Conservation (phyloP, 495 filamentous ascomycete genomes). For the Terfezia boudieri region DNA sequence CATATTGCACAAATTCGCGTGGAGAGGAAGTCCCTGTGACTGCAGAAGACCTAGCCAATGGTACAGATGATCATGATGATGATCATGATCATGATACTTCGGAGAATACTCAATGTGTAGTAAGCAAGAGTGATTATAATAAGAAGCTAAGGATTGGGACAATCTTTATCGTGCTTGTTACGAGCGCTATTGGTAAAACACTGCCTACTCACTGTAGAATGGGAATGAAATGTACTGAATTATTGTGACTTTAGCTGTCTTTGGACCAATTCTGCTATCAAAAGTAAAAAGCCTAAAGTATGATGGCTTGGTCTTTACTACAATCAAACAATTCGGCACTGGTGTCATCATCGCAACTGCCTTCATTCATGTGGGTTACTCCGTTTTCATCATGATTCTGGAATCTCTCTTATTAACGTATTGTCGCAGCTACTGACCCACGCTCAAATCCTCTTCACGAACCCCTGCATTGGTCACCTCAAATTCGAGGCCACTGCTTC, state of each 20-base stretch:
- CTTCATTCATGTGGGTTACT: conserved; percentile 30
- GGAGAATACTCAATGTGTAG: conserved; percentile 23
- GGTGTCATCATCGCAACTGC: conserved; percentile 51
- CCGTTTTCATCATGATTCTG: conserved; percentile 13
- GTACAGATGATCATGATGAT: neutral
- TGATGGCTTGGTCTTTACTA: conserved; percentile 23
- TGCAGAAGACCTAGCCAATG: conserved; percentile 1
- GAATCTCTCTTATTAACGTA: conserved; percentile 5
- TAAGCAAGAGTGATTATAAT: conserved; percentile 33
- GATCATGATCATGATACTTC: neutral
- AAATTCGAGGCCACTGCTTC: conserved; percentile 37
- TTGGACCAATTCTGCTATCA: conserved; percentile 22
- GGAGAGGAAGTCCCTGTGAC: conserved; percentile 3
- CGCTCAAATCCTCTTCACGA: conserved; percentile 37
- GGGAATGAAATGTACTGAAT: neutral
- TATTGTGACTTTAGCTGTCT: conserved; percentile 21
- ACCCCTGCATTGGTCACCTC: conserved; percentile 38
- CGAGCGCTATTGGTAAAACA: conserved; percentile 15
- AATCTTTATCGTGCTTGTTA: conserved; percentile 35
- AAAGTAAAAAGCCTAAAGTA: conserved; percentile 1
- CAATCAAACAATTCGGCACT: conserved; percentile 50
- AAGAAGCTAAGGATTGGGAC: conserved; percentile 35
- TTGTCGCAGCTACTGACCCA: conserved; percentile 31
- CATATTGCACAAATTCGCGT: too few relatives aligned
- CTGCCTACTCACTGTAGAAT: neutral